Evolutionary conservation across 139 green algal species (phyloP), one percentile per base, ranked within the genome.

Genomic region (Zygnema cylindricum): DNA sequence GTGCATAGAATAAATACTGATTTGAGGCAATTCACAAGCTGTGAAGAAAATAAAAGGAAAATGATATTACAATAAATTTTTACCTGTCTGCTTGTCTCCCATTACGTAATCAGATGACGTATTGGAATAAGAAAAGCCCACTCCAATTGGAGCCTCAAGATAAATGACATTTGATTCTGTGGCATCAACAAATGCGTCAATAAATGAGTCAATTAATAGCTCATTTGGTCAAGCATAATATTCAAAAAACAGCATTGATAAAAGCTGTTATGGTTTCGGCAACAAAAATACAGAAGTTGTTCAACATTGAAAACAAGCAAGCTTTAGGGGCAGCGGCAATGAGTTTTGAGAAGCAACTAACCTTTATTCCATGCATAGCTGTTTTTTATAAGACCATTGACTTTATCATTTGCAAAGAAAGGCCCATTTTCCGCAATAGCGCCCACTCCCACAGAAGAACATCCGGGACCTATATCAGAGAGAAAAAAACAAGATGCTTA

Each of bases 401-500:
- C 79, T 32, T 40, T n/a, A 40, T 69, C 83, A 69, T 43, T 73
- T 25, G 79, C n/a, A 0, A 76, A 96, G 69, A 93, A 98, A 2
- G 96, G 96, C 0, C 96, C 96, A 40, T 98, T 87, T 93, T 98
- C 96, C 0, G 77, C 92, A 89, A 98, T 88, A 30, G 88, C 49
- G 16, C 88, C 88, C 7, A 95, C 95, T 0, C 94, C 96, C 0
- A 98, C 32, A 35, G 91, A 95, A 25, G 94, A 96, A 92, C 96
- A 98, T 55, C 96, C 96, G 1, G 96, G 96, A 22, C 96, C 96
- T 90, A n/a, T n/a, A n/a, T n/a, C n/a, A n/a, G n/a, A n/a, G n/a
- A n/a, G n/a, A n/a, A n/a, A n/a, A n/a, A n/a, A n/a, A n/a, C n/a
- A n/a, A n/a, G n/a, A n/a, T n/a, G n/a, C n/a, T n/a, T n/a, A n/a